Conservation (phyloP, 2,329 filamentous ascomycete species). For the Xylaria sp. region DNA sequence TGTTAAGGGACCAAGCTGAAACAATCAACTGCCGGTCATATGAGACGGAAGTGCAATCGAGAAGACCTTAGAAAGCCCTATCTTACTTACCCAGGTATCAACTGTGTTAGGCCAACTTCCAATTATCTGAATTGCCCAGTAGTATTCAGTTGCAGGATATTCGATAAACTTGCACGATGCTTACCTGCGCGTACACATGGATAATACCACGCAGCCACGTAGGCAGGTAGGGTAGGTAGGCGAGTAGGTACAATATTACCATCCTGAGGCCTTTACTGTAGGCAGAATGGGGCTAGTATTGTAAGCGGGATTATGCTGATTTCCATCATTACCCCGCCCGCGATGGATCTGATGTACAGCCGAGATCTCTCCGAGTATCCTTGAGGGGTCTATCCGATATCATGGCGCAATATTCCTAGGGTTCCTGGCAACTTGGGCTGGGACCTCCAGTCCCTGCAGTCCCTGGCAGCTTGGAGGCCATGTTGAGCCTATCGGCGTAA, state of each 20-base stretch:
- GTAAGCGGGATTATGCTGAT: conserved; percentile 12
- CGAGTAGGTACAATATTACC: too few relatives aligned
- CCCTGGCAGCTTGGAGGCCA: conserved; percentile 12
- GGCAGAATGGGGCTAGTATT: neutral
- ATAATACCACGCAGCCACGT: too few relatives aligned
- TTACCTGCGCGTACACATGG: too few relatives aligned
- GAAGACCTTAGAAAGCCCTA: too few relatives aligned
- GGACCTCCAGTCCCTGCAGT: too few relatives aligned
- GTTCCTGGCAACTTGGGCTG: conserved; percentile 9
- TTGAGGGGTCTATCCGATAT: conserved; percentile 26
- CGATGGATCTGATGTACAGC: conserved; percentile 18
- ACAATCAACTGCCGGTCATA: conserved; percentile 15
- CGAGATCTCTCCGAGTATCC: conserved; percentile 24
- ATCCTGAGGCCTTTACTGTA: neutral
- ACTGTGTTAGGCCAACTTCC: too few relatives aligned
- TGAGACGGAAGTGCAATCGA: neutral
- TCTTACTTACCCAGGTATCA: too few relatives aligned
- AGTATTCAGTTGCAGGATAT: too few relatives aligned
- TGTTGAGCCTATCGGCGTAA: conserved; percentile 23
- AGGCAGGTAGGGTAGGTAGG: too few relatives aligned
- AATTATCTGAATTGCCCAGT: too few relatives aligned
- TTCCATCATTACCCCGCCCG: conserved; percentile 26
- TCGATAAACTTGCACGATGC: too few relatives aligned
- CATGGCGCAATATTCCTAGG: conserved; percentile 25
- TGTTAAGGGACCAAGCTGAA: conserved; percentile 10